Conservation (phyloP, 306 rosid genomes). For the Prunus kanzakura region DNA sequence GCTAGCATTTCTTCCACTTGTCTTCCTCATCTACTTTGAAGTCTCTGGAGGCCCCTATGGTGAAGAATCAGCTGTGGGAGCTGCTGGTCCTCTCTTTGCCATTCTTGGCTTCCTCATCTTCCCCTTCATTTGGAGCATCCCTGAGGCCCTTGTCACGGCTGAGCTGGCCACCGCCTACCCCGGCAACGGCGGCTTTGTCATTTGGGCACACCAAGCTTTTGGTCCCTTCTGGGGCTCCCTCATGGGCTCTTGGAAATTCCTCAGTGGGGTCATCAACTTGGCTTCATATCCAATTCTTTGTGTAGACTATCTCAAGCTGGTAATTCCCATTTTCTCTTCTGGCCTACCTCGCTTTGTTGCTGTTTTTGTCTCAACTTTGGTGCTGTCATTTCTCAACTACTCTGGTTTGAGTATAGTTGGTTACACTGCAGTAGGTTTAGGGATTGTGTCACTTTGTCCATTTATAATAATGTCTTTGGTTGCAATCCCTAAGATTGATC, state of each 20-base stretch:
- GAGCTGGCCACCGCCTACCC: constrained; percentile 45
- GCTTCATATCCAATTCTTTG: constrained; percentile 48
- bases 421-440: constrained; percentile 35
- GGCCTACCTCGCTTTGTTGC: constrained; percentile 31
- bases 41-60: constrained; percentile 43
- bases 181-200: constrained; percentile 43
- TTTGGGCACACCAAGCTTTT: constrained; percentile 40
- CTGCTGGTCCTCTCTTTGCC: constrained; percentile 38
- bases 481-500: constrained; percentile 43
- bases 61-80: constrained; percentile 27
- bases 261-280: constrained; percentile 37
- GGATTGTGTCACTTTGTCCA: constrained; percentile 37
- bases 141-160: constrained; percentile 42
- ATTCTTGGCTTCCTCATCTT: constrained; percentile 43
- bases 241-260: constrained; percentile 46
- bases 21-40: constrained; percentile 47
- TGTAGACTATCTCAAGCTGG: constrained; percentile 33
- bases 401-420: constrained; percentile 42
- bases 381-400: constrained; percentile 39
- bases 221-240: constrained; percentile 49
- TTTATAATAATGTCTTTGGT: constrained; percentile 35
- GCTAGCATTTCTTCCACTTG: constrained; percentile 31
- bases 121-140: constrained; percentile 45
- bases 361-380: constrained; percentile 26
- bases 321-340: constrained; percentile 36